Evolutionary conservation across 2,329 filamentous ascomycete genomes (phyloP).

Genomic region (Verticillium tricorpus): DNA sequence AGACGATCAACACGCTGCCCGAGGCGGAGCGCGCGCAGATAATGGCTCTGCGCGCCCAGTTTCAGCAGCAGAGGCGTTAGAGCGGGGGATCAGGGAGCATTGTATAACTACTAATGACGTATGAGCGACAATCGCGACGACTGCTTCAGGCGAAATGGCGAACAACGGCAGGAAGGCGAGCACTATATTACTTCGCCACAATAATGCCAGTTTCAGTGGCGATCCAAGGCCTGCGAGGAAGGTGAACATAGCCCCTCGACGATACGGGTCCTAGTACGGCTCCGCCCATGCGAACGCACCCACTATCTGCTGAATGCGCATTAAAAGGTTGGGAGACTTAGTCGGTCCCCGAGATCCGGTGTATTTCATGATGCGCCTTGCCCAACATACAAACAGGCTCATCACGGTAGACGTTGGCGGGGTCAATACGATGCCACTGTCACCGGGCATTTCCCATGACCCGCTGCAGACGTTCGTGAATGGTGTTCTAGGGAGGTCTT

Average conservation of each 20-base stretch:
- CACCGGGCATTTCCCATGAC: no score
- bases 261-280: not conserved
- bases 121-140: not conserved
- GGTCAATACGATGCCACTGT: no score
- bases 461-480: no score
- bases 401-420: not conserved
- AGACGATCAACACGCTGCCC: constrained; percentile 74
- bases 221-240: not conserved
- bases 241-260: not conserved
- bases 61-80: constrained; percentile 33
- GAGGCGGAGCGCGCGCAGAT: constrained; percentile 75
- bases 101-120: not conserved
- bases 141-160: not conserved
- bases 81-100: not conserved
- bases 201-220: not conserved
- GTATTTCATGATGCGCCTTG: not conserved
- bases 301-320: not conserved
- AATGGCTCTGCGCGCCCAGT: constrained; percentile 65
- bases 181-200: not conserved
- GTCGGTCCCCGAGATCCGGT: not conserved
- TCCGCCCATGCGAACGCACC: not conserved
- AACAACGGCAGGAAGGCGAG: not conserved
- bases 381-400: not conserved
- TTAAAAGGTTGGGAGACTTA: not conserved
- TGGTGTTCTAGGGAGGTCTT: not conserved